Evolutionary conservation across 2,329 filamentous ascomycete species (phyloP).

Genomic region (Talaromyces sp.): DNA sequence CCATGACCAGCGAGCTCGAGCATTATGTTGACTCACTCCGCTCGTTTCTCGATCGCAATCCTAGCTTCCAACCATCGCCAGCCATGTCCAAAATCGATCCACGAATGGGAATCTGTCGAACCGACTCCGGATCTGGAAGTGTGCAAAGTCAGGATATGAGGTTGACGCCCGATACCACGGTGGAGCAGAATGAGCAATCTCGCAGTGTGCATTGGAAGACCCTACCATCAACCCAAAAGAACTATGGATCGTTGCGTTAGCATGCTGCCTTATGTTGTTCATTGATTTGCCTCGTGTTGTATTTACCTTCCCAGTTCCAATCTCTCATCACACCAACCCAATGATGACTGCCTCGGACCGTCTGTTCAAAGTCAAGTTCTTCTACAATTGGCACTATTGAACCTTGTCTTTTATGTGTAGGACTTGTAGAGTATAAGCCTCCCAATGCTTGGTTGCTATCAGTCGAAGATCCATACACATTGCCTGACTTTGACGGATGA

Average conservation of each 20-base stretch:
- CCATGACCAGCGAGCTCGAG: constrained; percentile 31
- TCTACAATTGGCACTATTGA: constrained; percentile 34
- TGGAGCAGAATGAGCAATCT: neutral
- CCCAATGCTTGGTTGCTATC: constrained; percentile 8
- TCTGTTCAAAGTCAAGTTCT: constrained; percentile 56
- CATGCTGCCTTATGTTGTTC: neutral
- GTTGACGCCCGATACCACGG: neutral
- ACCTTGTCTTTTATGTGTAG: constrained; percentile 24
- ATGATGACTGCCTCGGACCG: constrained; percentile 62
- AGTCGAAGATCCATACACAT: neutral
- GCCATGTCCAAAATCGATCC: constrained; percentile 1
- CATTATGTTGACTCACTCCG: constrained; percentile 31
- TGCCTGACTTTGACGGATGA: constrained; percentile 5
- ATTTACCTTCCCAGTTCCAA: constrained; percentile 68
- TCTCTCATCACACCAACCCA: constrained; percentile 70
- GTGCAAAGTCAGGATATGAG: neutral
- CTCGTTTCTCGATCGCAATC: constrained; percentile 24
- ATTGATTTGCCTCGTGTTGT: constrained; percentile 4
- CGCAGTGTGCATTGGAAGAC: constrained; percentile 1
- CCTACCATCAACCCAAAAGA: constrained; percentile 31
- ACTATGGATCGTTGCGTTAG: constrained; percentile 27
- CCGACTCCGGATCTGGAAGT: constrained; percentile 5
- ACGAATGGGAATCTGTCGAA: neutral
- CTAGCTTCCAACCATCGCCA: constrained; percentile 1
- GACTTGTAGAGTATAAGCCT: constrained; percentile 5